Evolutionary conservation across 2,329 filamentous ascomycete species (phyloP).

Genomic region (Fusarium oxysporum): DNA sequence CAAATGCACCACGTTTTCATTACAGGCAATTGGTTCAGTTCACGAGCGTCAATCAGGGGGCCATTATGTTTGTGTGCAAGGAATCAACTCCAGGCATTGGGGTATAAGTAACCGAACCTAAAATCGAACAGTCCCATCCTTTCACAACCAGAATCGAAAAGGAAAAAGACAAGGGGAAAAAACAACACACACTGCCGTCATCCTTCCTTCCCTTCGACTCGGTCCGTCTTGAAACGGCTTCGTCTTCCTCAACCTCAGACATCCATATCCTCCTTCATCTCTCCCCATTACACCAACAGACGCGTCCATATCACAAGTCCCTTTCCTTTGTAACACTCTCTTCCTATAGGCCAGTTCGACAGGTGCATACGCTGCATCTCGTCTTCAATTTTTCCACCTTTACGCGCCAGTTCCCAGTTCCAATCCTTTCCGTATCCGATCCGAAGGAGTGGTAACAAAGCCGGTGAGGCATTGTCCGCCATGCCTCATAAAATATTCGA

Average conservation of each 20-base stretch:
- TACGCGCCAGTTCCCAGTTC: slow-evolving; percentile 32
- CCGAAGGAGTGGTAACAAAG: slow-evolving; percentile 38
- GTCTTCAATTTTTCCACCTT: slow-evolving; percentile 33
- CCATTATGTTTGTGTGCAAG: slow-evolving; percentile 17
- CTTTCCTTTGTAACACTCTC: slow-evolving; percentile 14
- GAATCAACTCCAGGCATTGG: slow-evolving; percentile 46
- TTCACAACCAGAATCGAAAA: slow-evolving; percentile 24
- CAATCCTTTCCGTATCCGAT: slow-evolving; percentile 30
- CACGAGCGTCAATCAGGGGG: slow-evolving; percentile 2
- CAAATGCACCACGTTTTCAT: neutral
- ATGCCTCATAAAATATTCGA: slow-evolving; percentile 31
- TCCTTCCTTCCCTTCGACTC: slow-evolving; percentile 19
- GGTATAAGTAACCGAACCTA: slow-evolving; percentile 47
- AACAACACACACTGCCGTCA: slow-evolving; percentile 35
- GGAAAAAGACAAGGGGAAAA: slow-evolving; percentile 23
- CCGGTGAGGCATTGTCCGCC: slow-evolving; percentile 21
- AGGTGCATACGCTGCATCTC: slow-evolving; percentile 14
- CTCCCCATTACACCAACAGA: slow-evolving; percentile 36
- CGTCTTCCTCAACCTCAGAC: slow-evolving; percentile 13
- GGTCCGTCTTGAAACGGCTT: slow-evolving; percentile 30
- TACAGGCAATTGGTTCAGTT: neutral
- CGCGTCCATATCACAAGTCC: neutral
- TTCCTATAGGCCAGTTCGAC: neutral
- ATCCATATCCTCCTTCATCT: slow-evolving; percentile 19
- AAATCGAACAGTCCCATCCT: slow-evolving; percentile 39